Base-by-base conservation (phyloP, 768 basidiomycete genomes). In the Tricholoma terreum region DNA sequence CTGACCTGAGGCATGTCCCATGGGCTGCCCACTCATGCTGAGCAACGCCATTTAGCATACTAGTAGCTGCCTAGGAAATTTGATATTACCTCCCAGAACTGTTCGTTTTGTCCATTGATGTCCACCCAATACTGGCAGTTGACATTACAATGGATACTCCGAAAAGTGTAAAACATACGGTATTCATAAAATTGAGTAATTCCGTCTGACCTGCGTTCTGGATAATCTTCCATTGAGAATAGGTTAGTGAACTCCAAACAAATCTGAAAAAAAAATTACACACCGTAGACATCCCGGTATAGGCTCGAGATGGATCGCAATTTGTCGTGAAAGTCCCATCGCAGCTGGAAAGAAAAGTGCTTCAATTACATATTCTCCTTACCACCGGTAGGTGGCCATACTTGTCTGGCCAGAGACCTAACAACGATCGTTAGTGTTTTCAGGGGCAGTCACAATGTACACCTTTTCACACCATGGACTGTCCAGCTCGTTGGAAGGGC, bases 11-110 rank as follows among this genome's bases (percentile, higher is more conserved):
- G 63, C 80, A 81, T 5, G 80, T 90, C 31, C 89, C 89, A 63
- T 90, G 89, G 11, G 76, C 81, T 10, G 71, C 58, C 88, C 88
- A 90, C 68, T 90, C 89, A 57, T 90, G 86, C 82, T 85, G 54
- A 53, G 10, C 24, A 40, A n/a, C 59, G 61, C 11, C 12, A 9
- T 27, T 46, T 9, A 66, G 50, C 7, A 9, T 53, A 50, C 24
- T 50, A 48, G 51, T 27, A 15, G 11, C 36, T 38, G 24, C 6
- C 7, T 21, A 21, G 6, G 38, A 27, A 10, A 30, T n/a, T 31
- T 48, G 30, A 30, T 1, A 19, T 15, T 31, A 85, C 86, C 76
- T 85, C 80, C 89, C 88, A 90, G 66, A 90, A 84, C 31, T 78
- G 65, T 63, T 90, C 81, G 61, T 82, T 83, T 15, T 76, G 61